Conservation (phyloP, 495 filamentous ascomycete species). For the Xylaria bambusicola region DNA sequence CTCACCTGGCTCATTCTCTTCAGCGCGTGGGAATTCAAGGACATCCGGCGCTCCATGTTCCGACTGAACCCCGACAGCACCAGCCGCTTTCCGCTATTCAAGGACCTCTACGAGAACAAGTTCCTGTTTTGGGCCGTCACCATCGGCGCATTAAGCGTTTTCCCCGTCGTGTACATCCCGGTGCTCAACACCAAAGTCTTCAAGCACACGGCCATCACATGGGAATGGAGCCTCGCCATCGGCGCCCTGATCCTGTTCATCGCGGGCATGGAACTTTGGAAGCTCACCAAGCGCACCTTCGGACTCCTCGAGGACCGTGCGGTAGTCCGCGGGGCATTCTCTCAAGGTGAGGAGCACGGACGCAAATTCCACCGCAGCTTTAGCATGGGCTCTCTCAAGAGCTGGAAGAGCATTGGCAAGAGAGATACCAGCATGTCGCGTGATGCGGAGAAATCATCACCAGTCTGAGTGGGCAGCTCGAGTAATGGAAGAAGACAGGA, state of each 20-base stretch:
- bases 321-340: conserved; percentile 42
- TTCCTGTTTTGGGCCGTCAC: conserved; percentile 76
- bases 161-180: conserved; percentile 74
- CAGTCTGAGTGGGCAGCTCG: too few relatives aligned
- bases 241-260: conserved; percentile 64
- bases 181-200: conserved; percentile 68
- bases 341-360: conserved; percentile 43
- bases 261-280: conserved; percentile 66
- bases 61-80: conserved; percentile 60
- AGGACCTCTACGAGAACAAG: conserved; percentile 67
- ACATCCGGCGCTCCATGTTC: conserved; percentile 69
- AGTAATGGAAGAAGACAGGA: neutral
- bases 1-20: conserved; percentile 74
- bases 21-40: conserved; percentile 75
- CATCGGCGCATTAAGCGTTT: conserved; percentile 65
- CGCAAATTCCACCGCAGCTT: conserved; percentile 40
- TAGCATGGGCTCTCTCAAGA: conserved; percentile 45
- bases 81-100: conserved; percentile 56
- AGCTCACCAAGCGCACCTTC: conserved; percentile 58
- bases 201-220: conserved; percentile 71
- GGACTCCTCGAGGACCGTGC: conserved; percentile 47
- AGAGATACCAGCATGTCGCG: conserved; percentile 29
- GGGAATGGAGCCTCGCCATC: conserved; percentile 70
- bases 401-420: conserved; percentile 39
- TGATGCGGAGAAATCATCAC: conserved; percentile 19